Evolutionary conservation across 352 stramenopile species (phyloP).

Genomic region (Pythium rhizo-oryzae): DNA sequence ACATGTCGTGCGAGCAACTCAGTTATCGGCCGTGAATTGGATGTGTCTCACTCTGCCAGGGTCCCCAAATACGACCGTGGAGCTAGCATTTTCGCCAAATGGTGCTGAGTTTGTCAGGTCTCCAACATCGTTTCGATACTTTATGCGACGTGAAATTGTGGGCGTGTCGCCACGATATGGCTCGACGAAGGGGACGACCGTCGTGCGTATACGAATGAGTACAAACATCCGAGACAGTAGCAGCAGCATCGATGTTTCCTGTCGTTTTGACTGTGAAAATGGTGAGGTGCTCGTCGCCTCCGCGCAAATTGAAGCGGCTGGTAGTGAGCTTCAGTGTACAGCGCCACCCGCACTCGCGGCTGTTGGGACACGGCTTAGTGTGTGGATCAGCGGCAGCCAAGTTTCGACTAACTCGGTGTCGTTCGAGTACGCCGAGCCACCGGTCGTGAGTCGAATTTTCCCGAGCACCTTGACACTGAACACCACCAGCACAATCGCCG

Average conservation of each 20-base stretch:
- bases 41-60: constrained; percentile 7
- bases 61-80: constrained; percentile 3
- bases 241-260: not conserved
- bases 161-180: constrained; percentile 12
- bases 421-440: constrained; percentile 13
- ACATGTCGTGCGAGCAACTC: not conserved
- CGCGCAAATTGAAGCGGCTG: not conserved
- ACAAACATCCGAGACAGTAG: constrained; percentile 9
- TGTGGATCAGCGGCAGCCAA: constrained; percentile 2
- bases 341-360: not conserved
- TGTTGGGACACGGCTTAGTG: not conserved
- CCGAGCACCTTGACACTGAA: not conserved
- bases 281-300: not conserved
- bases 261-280: not conserved
- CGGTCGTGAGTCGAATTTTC: constrained; percentile 3
- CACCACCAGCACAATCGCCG: not conserved
- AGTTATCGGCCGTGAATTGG: constrained; percentile 15
- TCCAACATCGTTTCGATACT: constrained; percentile 10
- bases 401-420: constrained; percentile 11
- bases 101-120: constrained; percentile 13
- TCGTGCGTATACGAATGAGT: too few relatives aligned
- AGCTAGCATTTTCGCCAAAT: constrained; percentile 16
- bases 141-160: constrained; percentile 3
- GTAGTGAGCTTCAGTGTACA: not conserved
- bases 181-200: too few relatives aligned